Percentiles rank a stretch among this genome's conserved stretches.
Conservation (phyloP, 2,329 filamentous ascomycete genomes). For the Penicillium sp. region DNA sequence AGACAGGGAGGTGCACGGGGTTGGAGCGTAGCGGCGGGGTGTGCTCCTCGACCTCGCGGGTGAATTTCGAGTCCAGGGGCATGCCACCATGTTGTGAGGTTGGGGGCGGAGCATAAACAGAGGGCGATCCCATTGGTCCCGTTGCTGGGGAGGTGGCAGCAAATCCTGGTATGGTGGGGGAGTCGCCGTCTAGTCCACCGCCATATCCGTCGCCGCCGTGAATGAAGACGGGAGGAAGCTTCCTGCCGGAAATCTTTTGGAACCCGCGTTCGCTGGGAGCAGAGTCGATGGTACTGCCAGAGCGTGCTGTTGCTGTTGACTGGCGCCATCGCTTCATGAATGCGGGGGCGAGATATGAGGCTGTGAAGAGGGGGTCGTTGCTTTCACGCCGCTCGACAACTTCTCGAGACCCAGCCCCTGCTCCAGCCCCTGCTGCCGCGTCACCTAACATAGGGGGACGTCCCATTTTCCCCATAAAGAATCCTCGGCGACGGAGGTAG, state of each 20-base stretch:
- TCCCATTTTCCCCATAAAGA: constrained; percentile 27
- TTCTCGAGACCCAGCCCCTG: constrained; percentile 20
- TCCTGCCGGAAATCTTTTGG: constrained; percentile 50
- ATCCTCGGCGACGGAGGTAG: constrained; percentile 51
- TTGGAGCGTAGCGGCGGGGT: constrained; percentile 42
- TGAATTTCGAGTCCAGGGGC: constrained; percentile 33
- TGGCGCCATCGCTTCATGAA: constrained; percentile 44
- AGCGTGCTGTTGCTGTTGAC: constrained; percentile 36
- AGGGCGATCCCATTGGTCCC: constrained; percentile 20
- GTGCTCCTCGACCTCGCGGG: constrained; percentile 31
- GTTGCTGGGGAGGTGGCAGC: constrained; percentile 26
- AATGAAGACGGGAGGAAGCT: constrained; percentile 47
- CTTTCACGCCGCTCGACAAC: constrained; percentile 42
- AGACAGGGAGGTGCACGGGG: constrained; percentile 44
- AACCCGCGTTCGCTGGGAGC: constrained; percentile 47
- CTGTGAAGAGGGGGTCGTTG: constrained; percentile 38
- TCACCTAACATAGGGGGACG: constrained; percentile 28
- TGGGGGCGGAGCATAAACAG: constrained; percentile 29
- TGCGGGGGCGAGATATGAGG: constrained; percentile 37
- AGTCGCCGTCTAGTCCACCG: constrained; percentile 32
- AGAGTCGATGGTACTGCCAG: constrained; percentile 34
- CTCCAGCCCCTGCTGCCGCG: constrained; percentile 7
- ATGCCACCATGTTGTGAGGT: constrained; percentile 30
- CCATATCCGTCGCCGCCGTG: constrained; percentile 49
- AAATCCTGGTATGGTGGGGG: constrained; percentile 29